phyloP scores from a whole-genome alignment of 352 stramenopile genomes.

The Thalassiosira exigua region DNA sequence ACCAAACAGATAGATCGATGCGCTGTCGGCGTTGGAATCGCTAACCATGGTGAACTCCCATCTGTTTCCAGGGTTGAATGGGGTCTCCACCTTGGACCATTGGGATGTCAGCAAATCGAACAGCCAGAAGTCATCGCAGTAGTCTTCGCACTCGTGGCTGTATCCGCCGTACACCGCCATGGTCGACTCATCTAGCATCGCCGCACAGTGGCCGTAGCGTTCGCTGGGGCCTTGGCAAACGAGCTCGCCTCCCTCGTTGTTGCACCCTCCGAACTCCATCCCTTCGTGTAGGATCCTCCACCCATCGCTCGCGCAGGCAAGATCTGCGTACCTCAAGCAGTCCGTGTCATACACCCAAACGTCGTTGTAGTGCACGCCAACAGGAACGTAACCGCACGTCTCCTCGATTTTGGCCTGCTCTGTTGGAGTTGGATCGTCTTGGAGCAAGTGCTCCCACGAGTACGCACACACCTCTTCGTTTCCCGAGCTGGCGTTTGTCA shows the following conservation, averaged over 20 bases:
- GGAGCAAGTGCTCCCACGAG: slow-evolving; percentile 58
- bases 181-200: slow-evolving; percentile 89
- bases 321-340: slow-evolving; percentile 88
- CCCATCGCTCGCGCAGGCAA: slow-evolving; percentile 85
- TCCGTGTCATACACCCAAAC: slow-evolving; percentile 95
- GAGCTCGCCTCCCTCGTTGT: slow-evolving; percentile 87
- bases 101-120: slow-evolving; percentile 91
- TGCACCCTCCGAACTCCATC: slow-evolving; percentile 90
- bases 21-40: slow-evolving; percentile 36
- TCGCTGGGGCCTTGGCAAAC: slow-evolving; percentile 80
- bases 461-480: slow-evolving; percentile 65
- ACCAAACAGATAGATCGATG: slow-evolving; percentile 86
- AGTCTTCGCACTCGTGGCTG: slow-evolving; percentile 91
- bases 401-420: slow-evolving; percentile 67
- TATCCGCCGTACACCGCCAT: slow-evolving; percentile 95
- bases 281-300: slow-evolving; percentile 90
- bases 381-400: slow-evolving; percentile 77
- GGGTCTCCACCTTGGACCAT: slow-evolving; percentile 76
- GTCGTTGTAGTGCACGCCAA: slow-evolving; percentile 94
- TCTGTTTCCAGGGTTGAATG: slow-evolving; percentile 69
- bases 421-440: slow-evolving; percentile 30
- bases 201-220: slow-evolving; percentile 72
- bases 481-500: slow-evolving; percentile 53
- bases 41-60: slow-evolving; percentile 92
- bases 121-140: slow-evolving; percentile 95